phyloP scores from a whole-genome alignment of 768 basidiomycete species.

The Clavaria fumosa region DNA sequence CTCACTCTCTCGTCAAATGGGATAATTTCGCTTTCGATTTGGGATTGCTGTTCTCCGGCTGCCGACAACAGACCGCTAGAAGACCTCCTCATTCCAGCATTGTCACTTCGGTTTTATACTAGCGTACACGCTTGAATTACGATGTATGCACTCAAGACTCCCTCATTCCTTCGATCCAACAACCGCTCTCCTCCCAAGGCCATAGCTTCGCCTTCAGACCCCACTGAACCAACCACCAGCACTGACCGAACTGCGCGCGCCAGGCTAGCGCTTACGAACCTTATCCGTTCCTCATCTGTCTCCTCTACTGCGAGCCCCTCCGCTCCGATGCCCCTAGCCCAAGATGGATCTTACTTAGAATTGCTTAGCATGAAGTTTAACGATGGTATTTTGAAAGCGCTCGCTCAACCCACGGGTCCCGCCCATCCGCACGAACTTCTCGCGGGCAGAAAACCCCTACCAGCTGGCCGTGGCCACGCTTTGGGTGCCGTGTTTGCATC shows the following conservation, averaged over 20 bases:
- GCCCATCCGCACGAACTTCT: constrained; percentile 35
- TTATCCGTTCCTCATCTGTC: constrained; percentile 41
- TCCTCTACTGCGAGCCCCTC: constrained; percentile 20
- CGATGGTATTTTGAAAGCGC: constrained; percentile 66
- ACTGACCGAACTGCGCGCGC: constrained; percentile 35
- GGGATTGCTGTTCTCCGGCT: constrained; percentile 28
- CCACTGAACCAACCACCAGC: constrained; percentile 24
- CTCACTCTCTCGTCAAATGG: constrained; percentile 32
- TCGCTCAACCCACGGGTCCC: constrained; percentile 47
- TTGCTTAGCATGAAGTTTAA: constrained; percentile 62
- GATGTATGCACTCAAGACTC: constrained; percentile 57
- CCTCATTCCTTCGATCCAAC: constrained; percentile 47
- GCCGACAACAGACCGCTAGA: constrained; percentile 22
- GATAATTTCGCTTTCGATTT: constrained; percentile 27
- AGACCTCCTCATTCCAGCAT: constrained; percentile 12
- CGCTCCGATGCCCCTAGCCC: constrained; percentile 34
- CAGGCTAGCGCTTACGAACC: constrained; percentile 42
- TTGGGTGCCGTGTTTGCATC: constrained; percentile 54
- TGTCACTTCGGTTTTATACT: constrained; percentile 10
- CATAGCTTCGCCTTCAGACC: constrained; percentile 22
- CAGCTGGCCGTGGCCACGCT: constrained; percentile 52
- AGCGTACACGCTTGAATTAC: constrained; percentile 16
- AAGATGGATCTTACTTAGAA: constrained; percentile 71
- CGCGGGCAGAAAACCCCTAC: constrained; percentile 56
- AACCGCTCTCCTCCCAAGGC: constrained; percentile 52